phyloP scores from a whole-genome alignment of 805 yeast genomes.

The Teunomyces pallodes region DNA sequence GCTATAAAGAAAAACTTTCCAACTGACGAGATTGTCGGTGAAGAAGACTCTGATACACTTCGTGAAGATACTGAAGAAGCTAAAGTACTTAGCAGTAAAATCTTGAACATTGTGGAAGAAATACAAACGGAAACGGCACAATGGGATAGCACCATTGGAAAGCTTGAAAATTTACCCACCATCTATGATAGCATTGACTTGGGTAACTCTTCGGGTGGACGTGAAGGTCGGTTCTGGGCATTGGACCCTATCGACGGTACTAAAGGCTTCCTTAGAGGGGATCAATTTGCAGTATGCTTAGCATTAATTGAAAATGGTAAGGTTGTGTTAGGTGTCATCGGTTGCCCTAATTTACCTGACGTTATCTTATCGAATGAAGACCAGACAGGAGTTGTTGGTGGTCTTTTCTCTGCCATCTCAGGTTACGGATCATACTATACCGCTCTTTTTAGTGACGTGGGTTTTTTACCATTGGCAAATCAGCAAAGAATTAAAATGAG shows the following conservation, averaged over 20 bases:
- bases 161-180: conserved; percentile 41
- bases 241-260: conserved; percentile 98
- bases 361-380: conserved; percentile 37
- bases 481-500: conserved; percentile 51
- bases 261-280: conserved; percentile 90
- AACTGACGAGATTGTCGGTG: conserved; percentile 84
- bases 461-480: conserved; percentile 31
- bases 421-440: conserved; percentile 66
- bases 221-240: conserved; percentile 87
- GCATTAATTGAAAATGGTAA: conserved; percentile 84
- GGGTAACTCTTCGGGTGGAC: conserved; percentile 81
- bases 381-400: conserved; percentile 52
- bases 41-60: conserved; percentile 79
- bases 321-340: conserved; percentile 88
- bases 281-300: conserved; percentile 94
- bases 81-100: conserved; percentile 46
- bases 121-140: conserved; percentile 47
- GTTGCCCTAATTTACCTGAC: conserved; percentile 87
- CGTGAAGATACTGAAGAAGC: conserved; percentile 41
- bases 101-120: conserved; percentile 56
- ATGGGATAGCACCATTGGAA: conserved; percentile 35
- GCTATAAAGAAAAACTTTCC: conserved; percentile 82
- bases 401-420: conserved; percentile 66
- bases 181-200: conserved; percentile 68
- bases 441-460: conserved; percentile 32